Evolutionary conservation across 2,329 filamentous ascomycete species (phyloP), one percentile per base, ranked within the genome.

Genomic region (Cladosporium sp.): DNA sequence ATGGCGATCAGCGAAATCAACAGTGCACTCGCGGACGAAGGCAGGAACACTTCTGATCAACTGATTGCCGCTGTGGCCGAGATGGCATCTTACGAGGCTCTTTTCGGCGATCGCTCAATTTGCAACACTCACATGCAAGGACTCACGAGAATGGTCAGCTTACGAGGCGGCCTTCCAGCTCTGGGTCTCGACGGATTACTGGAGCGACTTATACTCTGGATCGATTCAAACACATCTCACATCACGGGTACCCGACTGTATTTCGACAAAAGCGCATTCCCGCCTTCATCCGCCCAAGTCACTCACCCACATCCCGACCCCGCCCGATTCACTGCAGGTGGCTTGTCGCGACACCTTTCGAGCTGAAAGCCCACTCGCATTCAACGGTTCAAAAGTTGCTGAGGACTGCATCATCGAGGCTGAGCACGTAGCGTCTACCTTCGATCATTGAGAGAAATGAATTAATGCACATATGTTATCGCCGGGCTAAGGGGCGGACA

Each of bases 41-140:
- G 62, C 2, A 62, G 68, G 28, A 63, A 64, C 4, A 66, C 74
- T 6, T 75, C 68, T 60, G 78, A 81, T 63, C 74, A 74, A 14
- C 61, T 80, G 34, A 74, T 82, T 52, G 76, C 75, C 8, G 78
- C 80, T 2, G 77, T 80, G 3, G 77, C 77, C 36, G 78, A 80
- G 61, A 79, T 82, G 78, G 80, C 79, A 9, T 77, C 75, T 60
- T 82, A 79, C 65, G 80, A 82, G 64, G 78, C 78, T n/a, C 76
- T 81, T 61, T 80, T 76, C 62, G 79, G 79, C 20, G 72, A 74
- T 19, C 63, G 72, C 19, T 65, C 70, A 3, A 71, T 73, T 14
- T 82, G 78, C 60, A 67, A 73, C 52, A 74, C 75, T 3, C 80
- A 82, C 69, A 82, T 82, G 79, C 68, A 69, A 1, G 79, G 75